Conservation (phyloP, 441 rosid genomes). For the Macaranga tanarius region DNA sequence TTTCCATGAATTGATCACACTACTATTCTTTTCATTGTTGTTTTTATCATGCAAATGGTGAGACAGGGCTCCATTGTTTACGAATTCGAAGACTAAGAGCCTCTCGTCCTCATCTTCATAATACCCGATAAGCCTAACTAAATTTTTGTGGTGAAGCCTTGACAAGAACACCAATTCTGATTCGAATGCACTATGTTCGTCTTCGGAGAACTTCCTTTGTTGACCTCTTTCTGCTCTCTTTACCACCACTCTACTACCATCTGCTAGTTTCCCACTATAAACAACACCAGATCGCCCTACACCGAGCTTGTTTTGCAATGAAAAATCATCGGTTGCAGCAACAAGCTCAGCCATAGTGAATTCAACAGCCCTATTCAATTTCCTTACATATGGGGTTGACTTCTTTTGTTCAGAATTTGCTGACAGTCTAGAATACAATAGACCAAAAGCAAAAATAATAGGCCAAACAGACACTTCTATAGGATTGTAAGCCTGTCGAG, state of each 20-base stretch:
- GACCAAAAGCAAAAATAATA: neutral
- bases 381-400: neutral
- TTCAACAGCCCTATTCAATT: neutral
- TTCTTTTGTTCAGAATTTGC: neutral
- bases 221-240: slow-evolving; percentile 55
- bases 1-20: slow-evolving; percentile 31
- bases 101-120: slow-evolving; percentile 72
- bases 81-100: slow-evolving; percentile 70
- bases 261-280: neutral
- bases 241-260: slow-evolving; percentile 57
- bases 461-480: neutral
- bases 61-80: slow-evolving; percentile 30
- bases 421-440: slow-evolving; percentile 4
- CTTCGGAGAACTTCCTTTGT: slow-evolving; percentile 42
- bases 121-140: slow-evolving; percentile 76
- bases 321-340: too few species aligned
- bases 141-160: slow-evolving; percentile 78
- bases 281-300: neutral
- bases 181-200: slow-evolving; percentile 69
- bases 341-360: neutral
- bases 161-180: slow-evolving; percentile 66
- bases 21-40: slow-evolving; percentile 53
- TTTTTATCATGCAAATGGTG: too few species aligned
- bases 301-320: too few species aligned
- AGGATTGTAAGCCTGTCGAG: neutral